Conservation (phyloP, 1,139 yeast species). For the Pneumocystis oryctolagi region DNA sequence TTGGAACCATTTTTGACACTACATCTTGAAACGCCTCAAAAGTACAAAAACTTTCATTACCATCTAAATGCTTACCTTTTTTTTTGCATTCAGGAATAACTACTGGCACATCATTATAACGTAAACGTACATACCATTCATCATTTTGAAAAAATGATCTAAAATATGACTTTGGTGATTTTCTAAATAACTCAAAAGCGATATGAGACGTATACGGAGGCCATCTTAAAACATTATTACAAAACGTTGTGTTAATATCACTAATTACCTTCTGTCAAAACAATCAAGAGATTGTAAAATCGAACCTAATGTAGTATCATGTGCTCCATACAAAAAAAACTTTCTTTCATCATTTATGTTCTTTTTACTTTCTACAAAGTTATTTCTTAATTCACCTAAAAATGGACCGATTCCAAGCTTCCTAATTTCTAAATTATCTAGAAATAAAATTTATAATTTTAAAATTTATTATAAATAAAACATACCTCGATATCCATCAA, state of each 20-base stretch:
- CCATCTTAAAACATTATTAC: slow-evolving; percentile 8
- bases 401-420: slow-evolving; percentile 13
- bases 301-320: slow-evolving; percentile 18
- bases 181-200: slow-evolving; percentile 1
- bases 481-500: slow-evolving; percentile 14
- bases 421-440: slow-evolving; percentile 5
- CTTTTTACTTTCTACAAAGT: background rate
- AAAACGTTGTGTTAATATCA: slow-evolving; percentile 15
- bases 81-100: slow-evolving; percentile 14
- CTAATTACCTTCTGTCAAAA: slow-evolving; percentile 17
- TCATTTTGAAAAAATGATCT: slow-evolving; percentile 4
- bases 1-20: slow-evolving; percentile 12
- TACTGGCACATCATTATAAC: slow-evolving; percentile 15
- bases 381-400: slow-evolving; percentile 10
- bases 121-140: slow-evolving; percentile 13
- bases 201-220: slow-evolving; percentile 1
- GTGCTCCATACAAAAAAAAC: slow-evolving; percentile 17
- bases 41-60: slow-evolving; percentile 14
- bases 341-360: slow-evolving; percentile 10
- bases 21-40: slow-evolving; percentile 12
- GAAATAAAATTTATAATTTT: background rate
- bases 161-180: background rate
- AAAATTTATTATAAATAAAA: slow-evolving; percentile 7
- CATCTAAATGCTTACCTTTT: slow-evolving; percentile 9
- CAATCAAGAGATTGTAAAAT: slow-evolving; percentile 15